Evolutionary conservation across 2,329 filamentous ascomycete genomes (phyloP).

Genomic region (Arthrobotrys megalospora): DNA sequence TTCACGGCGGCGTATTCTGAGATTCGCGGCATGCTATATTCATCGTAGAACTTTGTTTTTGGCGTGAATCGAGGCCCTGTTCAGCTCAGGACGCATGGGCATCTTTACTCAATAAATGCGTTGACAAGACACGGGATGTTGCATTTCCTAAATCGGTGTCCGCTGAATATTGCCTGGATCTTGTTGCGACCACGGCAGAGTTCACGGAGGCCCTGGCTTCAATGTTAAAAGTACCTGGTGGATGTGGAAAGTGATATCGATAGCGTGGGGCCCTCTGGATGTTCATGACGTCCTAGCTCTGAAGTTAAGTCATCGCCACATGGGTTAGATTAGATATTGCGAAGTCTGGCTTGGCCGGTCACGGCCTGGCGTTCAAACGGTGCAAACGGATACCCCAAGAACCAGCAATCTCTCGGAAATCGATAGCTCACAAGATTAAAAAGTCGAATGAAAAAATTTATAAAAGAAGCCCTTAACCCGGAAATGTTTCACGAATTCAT

Average conservation of each 20-base stretch:
- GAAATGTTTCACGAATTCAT: slow-evolving; percentile 50
- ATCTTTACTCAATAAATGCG: slow-evolving; percentile 4
- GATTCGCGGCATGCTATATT: background rate
- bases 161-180: background rate
- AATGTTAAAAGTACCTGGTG: slow-evolving; percentile 28
- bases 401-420: slow-evolving; percentile 9
- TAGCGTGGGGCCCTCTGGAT: background rate
- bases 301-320: slow-evolving; percentile 7
- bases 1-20: background rate
- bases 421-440: slow-evolving; percentile 20
- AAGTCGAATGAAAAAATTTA: background rate
- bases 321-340: slow-evolving; percentile 23
- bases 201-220: background rate
- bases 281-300: slow-evolving; percentile 1
- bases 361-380: background rate
- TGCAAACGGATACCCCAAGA: background rate
- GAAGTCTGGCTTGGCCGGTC: slow-evolving; percentile 6
- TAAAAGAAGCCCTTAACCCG: slow-evolving; percentile 6
- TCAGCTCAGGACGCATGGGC: background rate
- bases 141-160: slow-evolving; percentile 4
- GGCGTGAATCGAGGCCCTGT: background rate
- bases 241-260: slow-evolving; percentile 40
- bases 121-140: slow-evolving; percentile 21
- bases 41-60: background rate
- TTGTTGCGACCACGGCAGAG: slow-evolving; percentile 12